Conservation (phyloP, 2,329 filamentous ascomycete genomes). For the Cercospora brassicicola region DNA sequence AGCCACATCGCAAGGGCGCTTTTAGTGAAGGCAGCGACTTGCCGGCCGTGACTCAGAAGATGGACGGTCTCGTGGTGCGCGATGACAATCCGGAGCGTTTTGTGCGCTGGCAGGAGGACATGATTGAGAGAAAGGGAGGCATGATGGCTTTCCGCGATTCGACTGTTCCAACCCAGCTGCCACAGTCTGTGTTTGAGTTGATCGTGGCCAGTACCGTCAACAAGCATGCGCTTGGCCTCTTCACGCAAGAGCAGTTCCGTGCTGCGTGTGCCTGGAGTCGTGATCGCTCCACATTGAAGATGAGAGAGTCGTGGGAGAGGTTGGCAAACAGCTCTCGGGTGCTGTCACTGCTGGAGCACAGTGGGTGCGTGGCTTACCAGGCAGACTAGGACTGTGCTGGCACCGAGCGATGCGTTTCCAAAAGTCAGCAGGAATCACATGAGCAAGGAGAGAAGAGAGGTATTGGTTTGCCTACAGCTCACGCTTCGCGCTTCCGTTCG, state of each 20-base stretch:
- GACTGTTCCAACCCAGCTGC: slow-evolving; percentile 33
- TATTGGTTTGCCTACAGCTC: not conserved
- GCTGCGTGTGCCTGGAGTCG: slow-evolving; percentile 40
- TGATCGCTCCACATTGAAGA: slow-evolving; percentile 36
- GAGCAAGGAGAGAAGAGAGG: not conserved
- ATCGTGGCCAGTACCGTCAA: slow-evolving; percentile 35
- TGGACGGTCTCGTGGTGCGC: slow-evolving; percentile 26
- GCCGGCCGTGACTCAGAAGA: slow-evolving; percentile 30
- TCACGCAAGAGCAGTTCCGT: slow-evolving; percentile 39
- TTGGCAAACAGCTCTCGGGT: slow-evolving; percentile 41
- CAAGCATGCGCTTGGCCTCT: slow-evolving; percentile 27
- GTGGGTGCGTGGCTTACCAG: slow-evolving; percentile 43
- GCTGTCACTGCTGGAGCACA: slow-evolving; percentile 43
- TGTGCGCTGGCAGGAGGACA: slow-evolving; percentile 32
- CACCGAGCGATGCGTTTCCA: not conserved
- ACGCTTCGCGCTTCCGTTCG: not conserved
- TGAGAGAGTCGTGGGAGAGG: slow-evolving; percentile 35
- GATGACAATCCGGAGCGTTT: slow-evolving; percentile 27
- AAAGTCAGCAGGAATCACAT: not conserved
- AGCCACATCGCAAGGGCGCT: slow-evolving; percentile 36
- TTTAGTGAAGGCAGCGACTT: slow-evolving; percentile 36
- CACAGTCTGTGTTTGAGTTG: slow-evolving; percentile 35
- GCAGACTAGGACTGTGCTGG: slow-evolving; percentile 12
- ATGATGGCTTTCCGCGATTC: slow-evolving; percentile 30
- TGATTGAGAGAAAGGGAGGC: slow-evolving; percentile 20